phyloP scores from a whole-genome alignment of 2,329 filamentous ascomycete species.

The Camillea tinctor region DNA sequence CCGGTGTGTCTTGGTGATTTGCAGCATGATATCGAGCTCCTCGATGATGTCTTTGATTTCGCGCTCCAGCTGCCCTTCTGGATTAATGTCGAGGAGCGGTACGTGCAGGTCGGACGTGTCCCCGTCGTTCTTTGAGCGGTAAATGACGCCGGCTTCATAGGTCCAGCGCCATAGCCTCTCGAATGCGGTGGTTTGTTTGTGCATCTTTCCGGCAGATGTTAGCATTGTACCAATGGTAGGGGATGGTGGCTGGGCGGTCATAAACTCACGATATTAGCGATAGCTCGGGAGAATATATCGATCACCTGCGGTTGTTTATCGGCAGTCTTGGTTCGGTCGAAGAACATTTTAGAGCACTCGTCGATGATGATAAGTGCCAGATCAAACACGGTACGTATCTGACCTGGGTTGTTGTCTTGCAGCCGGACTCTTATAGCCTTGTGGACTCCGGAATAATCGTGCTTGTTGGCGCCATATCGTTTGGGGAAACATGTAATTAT shows the following conservation, averaged over 20 bases:
- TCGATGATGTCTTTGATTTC: conserved; percentile 49
- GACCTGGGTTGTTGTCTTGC: conserved; percentile 18
- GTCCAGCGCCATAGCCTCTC: conserved; percentile 39
- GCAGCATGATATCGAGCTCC: conserved; percentile 47
- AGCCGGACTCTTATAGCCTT: conserved; percentile 38
- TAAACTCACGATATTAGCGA: conserved; percentile 40
- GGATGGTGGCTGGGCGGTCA: background rate
- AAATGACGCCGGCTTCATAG: conserved; percentile 21
- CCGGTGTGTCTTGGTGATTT: conserved; percentile 37
- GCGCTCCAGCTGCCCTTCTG: conserved; percentile 40
- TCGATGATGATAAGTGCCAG: conserved; percentile 42
- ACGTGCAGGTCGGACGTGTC: conserved; percentile 27
- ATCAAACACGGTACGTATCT: conserved; percentile 40
- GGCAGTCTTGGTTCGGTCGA: conserved; percentile 35
- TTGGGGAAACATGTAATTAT: conserved; percentile 42
- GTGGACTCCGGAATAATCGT: conserved; percentile 40
- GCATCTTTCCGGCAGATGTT: conserved; percentile 24
- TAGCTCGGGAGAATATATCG: conserved; percentile 42
- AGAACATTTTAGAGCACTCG: conserved; percentile 41
- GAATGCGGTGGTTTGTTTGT: conserved; percentile 40
- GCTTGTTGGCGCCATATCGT: conserved; percentile 42
- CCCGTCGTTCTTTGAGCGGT: conserved; percentile 16
- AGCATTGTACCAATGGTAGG: background rate
- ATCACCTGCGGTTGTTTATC: conserved; percentile 38
- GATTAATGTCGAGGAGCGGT: conserved; percentile 40